Conservation (phyloP, 1,284 basidiomycete genomes). For the Stygiomarasmius scandens region DNA sequence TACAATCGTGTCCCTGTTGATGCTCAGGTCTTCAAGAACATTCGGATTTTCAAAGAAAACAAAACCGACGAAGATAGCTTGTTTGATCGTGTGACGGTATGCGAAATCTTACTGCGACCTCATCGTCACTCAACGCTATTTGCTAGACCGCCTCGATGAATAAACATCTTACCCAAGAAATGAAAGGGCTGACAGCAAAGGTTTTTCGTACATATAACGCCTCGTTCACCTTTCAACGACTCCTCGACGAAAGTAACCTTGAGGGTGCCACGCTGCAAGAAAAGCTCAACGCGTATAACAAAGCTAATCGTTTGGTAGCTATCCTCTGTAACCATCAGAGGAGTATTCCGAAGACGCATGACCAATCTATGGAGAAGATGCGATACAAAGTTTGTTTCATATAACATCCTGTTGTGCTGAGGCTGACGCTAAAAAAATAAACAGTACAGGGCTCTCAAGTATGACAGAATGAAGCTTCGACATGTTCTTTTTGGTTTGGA, state of each 20-base stretch:
- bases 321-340: constrained; percentile 98
- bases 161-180: constrained; percentile 88
- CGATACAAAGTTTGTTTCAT: constrained; percentile 71
- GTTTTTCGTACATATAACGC: constrained; percentile 99
- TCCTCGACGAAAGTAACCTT: constrained; percentile 79
- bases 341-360: constrained; percentile 88
- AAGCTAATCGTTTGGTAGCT: constrained; percentile 93
- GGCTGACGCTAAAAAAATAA: background rate
- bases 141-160: constrained; percentile 80
- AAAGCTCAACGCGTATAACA: constrained; percentile 94
- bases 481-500: constrained; percentile 79
- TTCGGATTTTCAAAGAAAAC: constrained; percentile 87
- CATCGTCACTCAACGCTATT: background rate
- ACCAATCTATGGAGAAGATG: constrained; percentile 91
- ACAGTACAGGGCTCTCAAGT: constrained; percentile 66
- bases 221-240: constrained; percentile 90
- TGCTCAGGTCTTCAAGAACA: constrained; percentile 88
- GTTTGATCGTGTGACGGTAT: constrained; percentile 91
- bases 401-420: background rate
- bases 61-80: constrained; percentile 89
- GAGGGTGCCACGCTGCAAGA: constrained; percentile 80
- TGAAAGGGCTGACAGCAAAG: constrained; percentile 96
- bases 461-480: constrained; percentile 91
- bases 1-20: constrained; percentile 89
- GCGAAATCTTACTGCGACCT: constrained; percentile 23